These are phyloP conservation scores for Xylariomycetidae sp. DNA, from an alignment of 2,329 filamentous ascomycete genomes.

Conservation along the genomic window DNA sequence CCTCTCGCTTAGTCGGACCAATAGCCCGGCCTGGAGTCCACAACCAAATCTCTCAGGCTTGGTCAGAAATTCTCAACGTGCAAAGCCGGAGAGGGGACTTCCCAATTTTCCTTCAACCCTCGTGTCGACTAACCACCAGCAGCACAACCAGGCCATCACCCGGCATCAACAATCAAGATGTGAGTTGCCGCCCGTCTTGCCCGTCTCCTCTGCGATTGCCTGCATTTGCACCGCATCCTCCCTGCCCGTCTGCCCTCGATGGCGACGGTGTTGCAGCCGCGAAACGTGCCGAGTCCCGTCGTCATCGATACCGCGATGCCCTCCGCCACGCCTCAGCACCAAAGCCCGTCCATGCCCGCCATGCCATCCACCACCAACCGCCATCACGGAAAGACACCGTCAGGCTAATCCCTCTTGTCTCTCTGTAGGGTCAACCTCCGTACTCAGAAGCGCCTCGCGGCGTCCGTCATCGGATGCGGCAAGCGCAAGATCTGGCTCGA, in stretches of 20 bases:
- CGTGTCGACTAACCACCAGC: slow-evolving; percentile 25
- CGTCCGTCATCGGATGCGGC: slow-evolving; percentile 96
- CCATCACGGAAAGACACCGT: not conserved
- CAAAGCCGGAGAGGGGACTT: slow-evolving; percentile 15
- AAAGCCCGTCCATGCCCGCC: slow-evolving; percentile 1
- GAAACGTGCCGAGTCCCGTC: not conserved
- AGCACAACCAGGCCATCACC: slow-evolving; percentile 23
- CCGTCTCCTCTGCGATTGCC: not conserved
- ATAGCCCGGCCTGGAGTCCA: slow-evolving; percentile 20
- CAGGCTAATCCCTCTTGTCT: not conserved
- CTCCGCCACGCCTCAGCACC: not conserved
- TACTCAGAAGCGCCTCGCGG: slow-evolving; percentile 99
- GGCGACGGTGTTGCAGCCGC: not conserved
- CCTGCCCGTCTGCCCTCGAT: not conserved
- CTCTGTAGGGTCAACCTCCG: slow-evolving; percentile 89
- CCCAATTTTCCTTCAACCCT: slow-evolving; percentile 21
- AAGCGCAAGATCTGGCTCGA: slow-evolving; percentile 99
- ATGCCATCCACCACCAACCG: not conserved
- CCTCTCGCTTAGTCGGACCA: slow-evolving; percentile 26
- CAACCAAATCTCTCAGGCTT: slow-evolving; percentile 13
- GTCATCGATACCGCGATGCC: slow-evolving; percentile 5
- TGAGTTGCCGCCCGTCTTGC: no score
- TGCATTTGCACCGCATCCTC: not conserved
- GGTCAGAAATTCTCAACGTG: slow-evolving; percentile 16
- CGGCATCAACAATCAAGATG: slow-evolving; percentile 24